These are phyloP conservation scores for Botrytis hyacinthi DNA, from an alignment of 2,329 filamentous ascomycete genomes.

Conservation along the genomic window DNA sequence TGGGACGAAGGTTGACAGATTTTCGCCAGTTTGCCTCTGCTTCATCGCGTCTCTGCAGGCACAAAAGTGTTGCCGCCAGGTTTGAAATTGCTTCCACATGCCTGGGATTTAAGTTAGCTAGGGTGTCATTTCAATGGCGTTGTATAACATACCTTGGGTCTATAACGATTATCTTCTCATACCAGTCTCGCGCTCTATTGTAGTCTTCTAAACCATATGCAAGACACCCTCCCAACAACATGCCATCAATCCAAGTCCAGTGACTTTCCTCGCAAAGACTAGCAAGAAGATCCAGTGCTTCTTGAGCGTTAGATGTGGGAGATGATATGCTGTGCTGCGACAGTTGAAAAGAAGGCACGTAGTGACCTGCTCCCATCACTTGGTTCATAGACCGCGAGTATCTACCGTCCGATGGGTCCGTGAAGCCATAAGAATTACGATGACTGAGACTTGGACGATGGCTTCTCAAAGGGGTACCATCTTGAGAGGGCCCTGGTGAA, in stretches of 20 bases:
- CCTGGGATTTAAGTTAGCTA: slow-evolving; percentile 26
- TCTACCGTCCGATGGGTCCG: slow-evolving; percentile 21
- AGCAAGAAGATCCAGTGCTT: slow-evolving; percentile 69
- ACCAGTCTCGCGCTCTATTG: slow-evolving; percentile 72
- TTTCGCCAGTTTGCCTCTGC: slow-evolving; percentile 82
- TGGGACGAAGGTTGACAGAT: slow-evolving; percentile 79
- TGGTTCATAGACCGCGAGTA: slow-evolving; percentile 25
- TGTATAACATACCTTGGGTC: slow-evolving; percentile 51
- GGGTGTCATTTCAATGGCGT: background rate
- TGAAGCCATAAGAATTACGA: slow-evolving; percentile 11
- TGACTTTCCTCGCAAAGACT: slow-evolving; percentile 74
- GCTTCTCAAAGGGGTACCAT: background rate
- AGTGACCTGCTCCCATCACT: slow-evolving; percentile 32
- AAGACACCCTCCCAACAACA: slow-evolving; percentile 86
- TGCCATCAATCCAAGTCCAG: slow-evolving; percentile 91
- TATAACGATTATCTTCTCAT: slow-evolving; percentile 59
- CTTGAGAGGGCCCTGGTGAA: slow-evolving; percentile 21
- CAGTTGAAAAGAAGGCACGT: slow-evolving; percentile 32
- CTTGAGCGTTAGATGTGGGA: slow-evolving; percentile 49
- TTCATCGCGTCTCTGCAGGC: slow-evolving; percentile 76
- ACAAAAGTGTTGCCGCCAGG: slow-evolving; percentile 82
- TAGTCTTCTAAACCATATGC: slow-evolving; percentile 88
- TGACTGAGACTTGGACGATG: slow-evolving; percentile 11
- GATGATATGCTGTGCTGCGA: slow-evolving; percentile 24
- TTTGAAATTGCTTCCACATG: slow-evolving; percentile 95